Base-by-base conservation (phyloP, 768 basidiomycete genomes). In the Trametes sanguinea region DNA sequence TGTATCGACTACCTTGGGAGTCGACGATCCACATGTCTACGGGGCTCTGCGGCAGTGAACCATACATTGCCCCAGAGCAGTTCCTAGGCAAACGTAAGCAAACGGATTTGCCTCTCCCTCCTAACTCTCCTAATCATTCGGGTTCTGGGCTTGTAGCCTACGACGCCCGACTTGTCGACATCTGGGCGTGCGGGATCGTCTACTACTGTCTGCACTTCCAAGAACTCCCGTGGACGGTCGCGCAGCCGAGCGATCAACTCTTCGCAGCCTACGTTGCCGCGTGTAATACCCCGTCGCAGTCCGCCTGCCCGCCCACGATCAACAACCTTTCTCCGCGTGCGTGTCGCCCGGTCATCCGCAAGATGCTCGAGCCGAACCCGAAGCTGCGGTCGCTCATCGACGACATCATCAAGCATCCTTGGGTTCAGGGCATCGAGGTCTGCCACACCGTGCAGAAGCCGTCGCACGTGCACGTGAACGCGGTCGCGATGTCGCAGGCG, bases 131-230 rank as follows among this genome's bases (percentile, higher is more conserved):
- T 81, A 69, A 78, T 74, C 52, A 64, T 47, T 73, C 64, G 72
- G 66, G 56, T 67, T 57, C 54, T 53, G 51, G 51, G 42, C 61
- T 53, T 42, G 42, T 73, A 97, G 96, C 96, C 68, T 99, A 98
- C 72, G 96, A 98, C 69, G 96, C 96, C 4, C 89, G 96, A 27
- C 82, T 95, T 5, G 97, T 98, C 67, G 96, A 99, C 72, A 91
- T 99, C 60, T 99, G 96, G 96, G 95, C 96, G 0, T 90, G 90
- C 63, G 96, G 90, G 16, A 85, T 99, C 67, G 95, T 99, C 68
- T 98, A 96, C 77, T 99, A 99, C 80, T 99, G 96, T 80, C 83
- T 98, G 69, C 94, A 94, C 75, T 97, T 97, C 81, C 91, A 94
- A 73, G 96, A 99, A 74, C 85, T 99, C 54, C 96, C 96, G 2